phyloP scores from a whole-genome alignment of 2,329 filamentous ascomycete species.

The Penicillium brevicompactum region DNA sequence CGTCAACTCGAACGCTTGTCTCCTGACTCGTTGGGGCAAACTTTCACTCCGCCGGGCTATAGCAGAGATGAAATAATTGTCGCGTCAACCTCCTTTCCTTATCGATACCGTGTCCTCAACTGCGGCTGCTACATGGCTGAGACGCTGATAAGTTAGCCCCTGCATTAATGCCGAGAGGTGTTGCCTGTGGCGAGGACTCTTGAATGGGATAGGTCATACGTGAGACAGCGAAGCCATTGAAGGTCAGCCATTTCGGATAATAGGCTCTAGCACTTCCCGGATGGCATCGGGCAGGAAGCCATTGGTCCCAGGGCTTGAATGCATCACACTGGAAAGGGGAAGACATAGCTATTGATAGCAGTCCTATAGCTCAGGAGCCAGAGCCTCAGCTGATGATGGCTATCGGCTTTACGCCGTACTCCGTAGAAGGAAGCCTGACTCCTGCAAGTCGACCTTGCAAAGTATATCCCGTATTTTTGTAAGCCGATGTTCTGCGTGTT shows the following conservation, averaged over 20 bases:
- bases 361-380: neutral
- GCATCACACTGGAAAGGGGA: neutral
- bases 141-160: neutral
- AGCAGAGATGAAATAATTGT: neutral
- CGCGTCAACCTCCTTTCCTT: neutral
- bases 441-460: neutral
- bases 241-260: neutral
- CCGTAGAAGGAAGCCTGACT: neutral
- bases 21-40: neutral
- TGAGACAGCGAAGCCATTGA: neutral
- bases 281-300: neutral
- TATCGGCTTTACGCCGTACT: neutral
- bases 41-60: neutral
- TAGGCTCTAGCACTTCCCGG: neutral
- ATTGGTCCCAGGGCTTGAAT: neutral
- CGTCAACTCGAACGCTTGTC: neutral
- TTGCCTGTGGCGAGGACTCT: neutral
- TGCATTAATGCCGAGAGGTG: conserved; percentile 2
- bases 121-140: neutral
- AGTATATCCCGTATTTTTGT: neutral
- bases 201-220: neutral
- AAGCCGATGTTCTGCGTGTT: neutral
- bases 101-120: neutral
- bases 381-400: conserved; percentile 2
- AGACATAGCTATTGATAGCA: neutral